phyloP scores from a whole-genome alignment of 2,329 filamentous ascomycete genomes.

The Alternaria postmessia region DNA sequence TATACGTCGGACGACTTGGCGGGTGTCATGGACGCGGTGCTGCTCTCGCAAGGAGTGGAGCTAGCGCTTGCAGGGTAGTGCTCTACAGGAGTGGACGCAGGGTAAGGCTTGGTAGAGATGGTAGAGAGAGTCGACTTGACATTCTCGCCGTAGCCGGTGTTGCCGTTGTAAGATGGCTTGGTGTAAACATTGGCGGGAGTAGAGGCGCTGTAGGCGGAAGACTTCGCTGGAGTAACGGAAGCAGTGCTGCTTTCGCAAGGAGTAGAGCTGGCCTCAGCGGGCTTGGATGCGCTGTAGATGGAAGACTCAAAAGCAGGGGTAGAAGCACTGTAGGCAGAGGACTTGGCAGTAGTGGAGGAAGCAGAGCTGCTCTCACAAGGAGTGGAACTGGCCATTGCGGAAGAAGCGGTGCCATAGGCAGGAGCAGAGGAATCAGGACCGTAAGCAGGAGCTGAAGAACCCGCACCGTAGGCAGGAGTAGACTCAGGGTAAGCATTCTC shows the following conservation, averaged over 20 bases:
- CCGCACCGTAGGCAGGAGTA: neutral
- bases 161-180: constrained; percentile 10
- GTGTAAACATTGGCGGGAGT: constrained; percentile 6
- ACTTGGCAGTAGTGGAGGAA: neutral
- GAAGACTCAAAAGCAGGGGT: neutral
- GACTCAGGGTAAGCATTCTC: constrained; percentile 1
- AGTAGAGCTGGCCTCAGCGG: constrained; percentile 2
- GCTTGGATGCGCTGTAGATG: neutral
- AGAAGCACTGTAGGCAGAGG: constrained; percentile 1
- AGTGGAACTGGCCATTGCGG: constrained; percentile 3
- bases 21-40: neutral
- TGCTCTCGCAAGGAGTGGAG: constrained; percentile 10
- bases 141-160: neutral
- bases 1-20: constrained; percentile 4
- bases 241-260: constrained; percentile 8
- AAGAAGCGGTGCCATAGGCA: neutral
- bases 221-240: neutral
- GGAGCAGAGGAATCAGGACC: neutral
- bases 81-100: neutral
- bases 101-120: constrained; percentile 3
- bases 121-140: constrained; percentile 8
- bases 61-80: constrained; percentile 2
- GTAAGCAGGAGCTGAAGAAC: neutral
- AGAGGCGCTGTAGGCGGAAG: constrained; percentile 5
- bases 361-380: constrained; percentile 13